phyloP scores from a whole-genome alignment of 1,284 basidiomycete species.

The Somion occarium region DNA sequence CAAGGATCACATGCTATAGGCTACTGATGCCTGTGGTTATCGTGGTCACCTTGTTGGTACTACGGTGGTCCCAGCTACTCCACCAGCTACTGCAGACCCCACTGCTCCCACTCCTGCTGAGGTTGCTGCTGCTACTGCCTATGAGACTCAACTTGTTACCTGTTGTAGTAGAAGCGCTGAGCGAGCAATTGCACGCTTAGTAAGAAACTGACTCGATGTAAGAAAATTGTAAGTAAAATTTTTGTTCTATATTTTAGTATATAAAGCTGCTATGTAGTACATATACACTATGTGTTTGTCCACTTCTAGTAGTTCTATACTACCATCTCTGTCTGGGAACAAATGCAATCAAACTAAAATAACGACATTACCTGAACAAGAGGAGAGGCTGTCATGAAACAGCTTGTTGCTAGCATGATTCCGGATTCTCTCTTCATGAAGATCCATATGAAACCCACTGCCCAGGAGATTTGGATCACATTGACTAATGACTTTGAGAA shows the following conservation, averaged over 20 bases:
- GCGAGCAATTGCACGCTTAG: no score
- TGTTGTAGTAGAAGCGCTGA: no score
- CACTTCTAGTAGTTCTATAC: no score
- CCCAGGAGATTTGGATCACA: constrained; percentile 12
- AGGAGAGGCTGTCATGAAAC: constrained; percentile 3
- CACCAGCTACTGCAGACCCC: not conserved
- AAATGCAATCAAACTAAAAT: no score
- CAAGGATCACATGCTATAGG: constrained; percentile 13
- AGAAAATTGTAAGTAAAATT: no score
- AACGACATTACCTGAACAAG: not conserved
- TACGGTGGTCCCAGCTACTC: constrained; percentile 3
- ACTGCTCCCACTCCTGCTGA: constrained; percentile 1
- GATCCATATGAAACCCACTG: not conserved
- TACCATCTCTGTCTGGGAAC: no score
- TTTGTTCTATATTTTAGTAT: no score
- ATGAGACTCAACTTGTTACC: not conserved
- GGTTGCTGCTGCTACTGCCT: not conserved
- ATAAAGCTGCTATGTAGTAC: no score
- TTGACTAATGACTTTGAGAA: constrained; percentile 11
- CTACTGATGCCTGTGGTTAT: constrained; percentile 10
- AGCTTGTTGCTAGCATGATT: constrained; percentile 4
- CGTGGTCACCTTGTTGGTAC: constrained; percentile 8
- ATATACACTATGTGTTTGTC: no score
- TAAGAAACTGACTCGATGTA: no score
- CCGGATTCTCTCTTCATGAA: constrained; percentile 8